phyloP scores from a whole-genome alignment of 1,284 basidiomycete genomes.

The Tylopilus sp. region DNA sequence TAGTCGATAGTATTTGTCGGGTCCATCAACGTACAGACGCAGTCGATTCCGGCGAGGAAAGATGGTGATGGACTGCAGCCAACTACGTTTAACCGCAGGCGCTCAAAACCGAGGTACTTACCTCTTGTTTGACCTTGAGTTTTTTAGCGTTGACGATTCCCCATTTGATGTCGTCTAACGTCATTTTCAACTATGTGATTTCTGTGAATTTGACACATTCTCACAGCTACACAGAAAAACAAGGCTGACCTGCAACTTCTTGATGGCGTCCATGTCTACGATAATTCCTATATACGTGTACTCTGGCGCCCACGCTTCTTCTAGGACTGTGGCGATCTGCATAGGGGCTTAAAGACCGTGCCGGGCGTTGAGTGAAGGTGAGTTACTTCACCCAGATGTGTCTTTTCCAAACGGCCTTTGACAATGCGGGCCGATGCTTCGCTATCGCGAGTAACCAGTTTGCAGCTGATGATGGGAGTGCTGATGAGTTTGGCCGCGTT shows the following conservation, averaged over 20 bases:
- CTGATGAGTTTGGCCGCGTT: conserved; percentile 97
- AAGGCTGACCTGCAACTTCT: conserved; percentile 74
- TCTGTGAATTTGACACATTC: background rate
- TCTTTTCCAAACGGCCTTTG: conserved; percentile 96
- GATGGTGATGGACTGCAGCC: conserved; percentile 63
- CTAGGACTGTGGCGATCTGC: conserved; percentile 87
- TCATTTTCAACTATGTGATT: conserved; percentile 75
- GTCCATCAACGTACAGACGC: conserved; percentile 81
- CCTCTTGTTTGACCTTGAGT: conserved; percentile 90
- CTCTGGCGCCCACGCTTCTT: conserved; percentile 93
- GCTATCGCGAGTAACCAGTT: conserved; percentile 79
- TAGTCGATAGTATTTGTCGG: conserved; percentile 86
- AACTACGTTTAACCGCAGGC: background rate
- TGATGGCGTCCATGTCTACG: conserved; percentile 86
- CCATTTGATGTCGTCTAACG: conserved; percentile 90
- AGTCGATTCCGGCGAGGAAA: conserved; percentile 76
- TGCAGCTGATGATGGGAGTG: conserved; percentile 98
- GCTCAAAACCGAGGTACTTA: conserved; percentile 28
- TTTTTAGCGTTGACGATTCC: conserved; percentile 86
- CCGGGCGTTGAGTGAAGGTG: background rate
- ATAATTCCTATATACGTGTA: conserved; percentile 95
- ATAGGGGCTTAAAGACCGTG: background rate
- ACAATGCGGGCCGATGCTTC: conserved; percentile 95
- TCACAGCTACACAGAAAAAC: background rate
- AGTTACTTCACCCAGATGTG: conserved; percentile 85